These are phyloP conservation scores for Picochlorum sp. DNA, from an alignment of 139 green algal species.

Conservation along the genomic window DNA sequence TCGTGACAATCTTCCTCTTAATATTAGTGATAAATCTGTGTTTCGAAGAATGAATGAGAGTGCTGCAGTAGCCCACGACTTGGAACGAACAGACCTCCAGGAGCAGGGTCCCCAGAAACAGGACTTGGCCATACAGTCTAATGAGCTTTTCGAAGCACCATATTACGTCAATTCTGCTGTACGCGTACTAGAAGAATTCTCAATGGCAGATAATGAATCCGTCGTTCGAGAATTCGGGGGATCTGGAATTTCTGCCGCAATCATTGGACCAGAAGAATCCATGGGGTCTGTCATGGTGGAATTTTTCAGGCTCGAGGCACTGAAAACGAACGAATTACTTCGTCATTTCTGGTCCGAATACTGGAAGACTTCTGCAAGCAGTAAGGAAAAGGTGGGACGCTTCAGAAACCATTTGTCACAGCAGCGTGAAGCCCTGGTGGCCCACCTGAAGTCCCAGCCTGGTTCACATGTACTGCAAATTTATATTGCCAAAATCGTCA, in stretches of 20 bases:
- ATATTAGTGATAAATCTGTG: conserved; percentile 1
- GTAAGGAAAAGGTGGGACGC: conserved; percentile 24
- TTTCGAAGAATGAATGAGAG: background rate
- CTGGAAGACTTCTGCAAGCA: conserved; percentile 21
- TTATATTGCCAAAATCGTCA: conserved; percentile 20
- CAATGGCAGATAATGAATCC: conserved; percentile 12
- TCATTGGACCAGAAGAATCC: conserved; percentile 15
- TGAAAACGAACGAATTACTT: conserved; percentile 65
- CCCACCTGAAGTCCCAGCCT: conserved; percentile 3
- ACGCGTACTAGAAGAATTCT: background rate
- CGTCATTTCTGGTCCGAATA: conserved; percentile 60
- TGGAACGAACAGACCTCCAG: too few relatives aligned
- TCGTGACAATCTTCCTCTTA: conserved; percentile 2
- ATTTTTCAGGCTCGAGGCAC: conserved; percentile 21
- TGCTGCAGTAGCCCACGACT: conserved; percentile 11
- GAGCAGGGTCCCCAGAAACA: background rate
- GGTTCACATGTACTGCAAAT: conserved; percentile 17
- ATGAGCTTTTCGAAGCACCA: background rate
- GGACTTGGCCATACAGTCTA: background rate
- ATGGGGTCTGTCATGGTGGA: conserved; percentile 19
- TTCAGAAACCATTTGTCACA: conserved; percentile 28
- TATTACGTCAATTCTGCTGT: conserved; percentile 20
- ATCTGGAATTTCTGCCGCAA: conserved; percentile 11
- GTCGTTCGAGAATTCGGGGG: conserved; percentile 20
- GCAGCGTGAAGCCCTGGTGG: conserved; percentile 21